phyloP scores from a whole-genome alignment of 202 grass and related monocot genomes.

The Digitaria exilis region DNA sequence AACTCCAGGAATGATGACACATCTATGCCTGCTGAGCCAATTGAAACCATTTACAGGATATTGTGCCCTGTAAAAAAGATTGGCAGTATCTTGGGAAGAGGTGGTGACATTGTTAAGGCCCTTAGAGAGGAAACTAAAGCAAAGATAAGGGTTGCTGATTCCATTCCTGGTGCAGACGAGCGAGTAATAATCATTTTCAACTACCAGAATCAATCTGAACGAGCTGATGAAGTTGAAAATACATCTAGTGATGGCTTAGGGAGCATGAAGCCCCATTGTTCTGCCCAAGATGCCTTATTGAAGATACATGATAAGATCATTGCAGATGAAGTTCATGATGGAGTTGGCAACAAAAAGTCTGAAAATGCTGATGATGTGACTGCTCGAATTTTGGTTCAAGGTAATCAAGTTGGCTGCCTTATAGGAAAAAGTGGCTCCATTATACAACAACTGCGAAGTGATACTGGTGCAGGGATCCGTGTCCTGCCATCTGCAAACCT shows the following conservation, averaged over 20 bases:
- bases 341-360: slow-evolving; percentile 49
- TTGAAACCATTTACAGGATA: slow-evolving; percentile 91
- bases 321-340: slow-evolving; percentile 67
- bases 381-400: slow-evolving; percentile 87
- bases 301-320: slow-evolving; percentile 97
- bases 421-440: slow-evolving; percentile 95
- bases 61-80: slow-evolving; percentile 93
- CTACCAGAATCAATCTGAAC: slow-evolving; percentile 59
- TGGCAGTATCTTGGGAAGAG: slow-evolving; percentile 87
- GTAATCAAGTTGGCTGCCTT: slow-evolving; percentile 91
- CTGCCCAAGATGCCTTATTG: slow-evolving; percentile 86
- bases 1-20: slow-evolving; percentile 57
- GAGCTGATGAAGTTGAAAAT: slow-evolving; percentile 44
- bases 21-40: slow-evolving; percentile 56
- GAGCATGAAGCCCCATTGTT: slow-evolving; percentile 61
- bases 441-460: slow-evolving; percentile 85
- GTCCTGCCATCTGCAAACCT: slow-evolving; percentile 75
- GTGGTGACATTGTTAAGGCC: slow-evolving; percentile 85
- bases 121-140: slow-evolving; percentile 88
- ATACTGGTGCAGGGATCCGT: slow-evolving; percentile 79
- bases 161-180: slow-evolving; percentile 92
- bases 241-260: slow-evolving; percentile 44
- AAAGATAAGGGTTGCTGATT: slow-evolving; percentile 95
- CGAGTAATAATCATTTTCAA: slow-evolving; percentile 81
- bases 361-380: slow-evolving; percentile 56